These are phyloP conservation scores for Fusarium sp. DNA, from an alignment of 2,329 filamentous ascomycete genomes.

Conservation along the genomic window DNA sequence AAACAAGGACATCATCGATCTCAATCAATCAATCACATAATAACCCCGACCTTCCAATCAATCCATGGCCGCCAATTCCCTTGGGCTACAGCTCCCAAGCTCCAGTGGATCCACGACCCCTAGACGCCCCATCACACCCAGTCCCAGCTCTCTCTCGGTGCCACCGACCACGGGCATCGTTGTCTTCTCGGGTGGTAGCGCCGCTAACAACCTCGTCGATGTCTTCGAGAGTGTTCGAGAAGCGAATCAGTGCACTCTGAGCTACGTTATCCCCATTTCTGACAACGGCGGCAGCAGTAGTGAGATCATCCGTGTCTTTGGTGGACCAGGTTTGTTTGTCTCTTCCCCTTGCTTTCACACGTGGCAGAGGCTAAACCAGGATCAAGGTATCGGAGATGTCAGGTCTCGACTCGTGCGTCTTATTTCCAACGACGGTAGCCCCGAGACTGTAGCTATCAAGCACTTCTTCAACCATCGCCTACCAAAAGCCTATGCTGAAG, in stretches of 20 bases:
- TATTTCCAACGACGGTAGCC: conserved; percentile 75
- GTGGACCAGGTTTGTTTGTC: conserved; percentile 77
- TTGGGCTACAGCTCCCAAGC: conserved; percentile 44
- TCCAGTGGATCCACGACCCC: conserved; percentile 41
- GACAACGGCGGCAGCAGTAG: conserved; percentile 96
- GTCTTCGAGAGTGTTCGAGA: conserved; percentile 79
- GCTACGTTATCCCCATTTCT: conserved; percentile 93
- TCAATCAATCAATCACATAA: conserved; percentile 21
- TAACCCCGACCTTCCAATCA: conserved; percentile 6
- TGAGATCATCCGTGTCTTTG: conserved; percentile 93
- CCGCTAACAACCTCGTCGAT: conserved; percentile 94
- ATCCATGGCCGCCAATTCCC: conserved; percentile 36
- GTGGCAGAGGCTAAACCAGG: conserved; percentile 20
- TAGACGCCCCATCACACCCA: conserved; percentile 41
- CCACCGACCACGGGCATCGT: conserved; percentile 66
- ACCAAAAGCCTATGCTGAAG: conserved; percentile 67
- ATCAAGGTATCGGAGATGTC: conserved; percentile 68
- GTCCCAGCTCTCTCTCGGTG: conserved; percentile 9
- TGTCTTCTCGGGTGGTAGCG: conserved; percentile 91
- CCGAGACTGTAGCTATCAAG: conserved; percentile 81
- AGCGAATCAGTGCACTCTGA: conserved; percentile 76
- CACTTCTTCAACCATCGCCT: conserved; percentile 90
- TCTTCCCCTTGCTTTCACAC: conserved; percentile 1
- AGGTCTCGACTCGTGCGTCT: conserved; percentile 82
- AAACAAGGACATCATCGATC: not conserved